Evolutionary conservation across 306 rosid species (phyloP).

Genomic region (Quercus agrifolia): DNA sequence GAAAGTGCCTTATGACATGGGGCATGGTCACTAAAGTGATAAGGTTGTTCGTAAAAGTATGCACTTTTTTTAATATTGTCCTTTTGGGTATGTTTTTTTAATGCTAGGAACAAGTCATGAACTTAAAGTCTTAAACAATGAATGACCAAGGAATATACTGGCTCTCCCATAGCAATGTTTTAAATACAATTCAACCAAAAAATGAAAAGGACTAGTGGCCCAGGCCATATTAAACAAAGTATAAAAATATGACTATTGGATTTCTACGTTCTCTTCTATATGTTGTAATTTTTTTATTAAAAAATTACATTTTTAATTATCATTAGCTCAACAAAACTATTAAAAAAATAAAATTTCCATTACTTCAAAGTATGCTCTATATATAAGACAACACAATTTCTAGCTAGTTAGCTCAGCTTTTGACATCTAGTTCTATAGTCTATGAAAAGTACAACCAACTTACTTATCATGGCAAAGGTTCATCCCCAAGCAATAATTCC

Average conservation of each 20-base stretch:
- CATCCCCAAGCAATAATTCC: conserved; percentile 41
- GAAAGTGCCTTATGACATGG: conserved; percentile 17
- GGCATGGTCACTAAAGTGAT: conserved; percentile 19
- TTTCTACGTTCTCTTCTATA: neutral
- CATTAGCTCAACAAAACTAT: conserved; percentile 3
- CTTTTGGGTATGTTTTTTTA: neutral
- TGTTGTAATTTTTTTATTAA: conserved; percentile 2
- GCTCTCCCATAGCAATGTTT: neutral
- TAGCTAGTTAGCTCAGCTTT: conserved; percentile 6
- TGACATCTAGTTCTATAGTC: conserved; percentile 19
- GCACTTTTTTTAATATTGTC: neutral
- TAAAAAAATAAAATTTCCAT: conserved; percentile 5
- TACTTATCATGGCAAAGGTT: conserved; percentile 37
- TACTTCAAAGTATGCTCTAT: neutral
- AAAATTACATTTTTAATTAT: conserved; percentile 22
- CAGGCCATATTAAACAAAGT: too few relatives aligned
- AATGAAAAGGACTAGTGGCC: too few relatives aligned
- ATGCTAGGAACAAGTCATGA: neutral
- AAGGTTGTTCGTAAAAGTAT: neutral
- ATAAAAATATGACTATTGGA: neutral
- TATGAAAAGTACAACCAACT: conserved; percentile 2
- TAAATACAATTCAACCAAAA: too few relatives aligned
- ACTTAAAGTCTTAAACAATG: neutral
- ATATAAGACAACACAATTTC: conserved; percentile 31
- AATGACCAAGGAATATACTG: neutral